Percentiles rank a stretch among this genome's conserved stretches.
phyloP scores from a whole-genome alignment of 2,329 filamentous ascomycete species.

The Hypoxylon sp. region DNA sequence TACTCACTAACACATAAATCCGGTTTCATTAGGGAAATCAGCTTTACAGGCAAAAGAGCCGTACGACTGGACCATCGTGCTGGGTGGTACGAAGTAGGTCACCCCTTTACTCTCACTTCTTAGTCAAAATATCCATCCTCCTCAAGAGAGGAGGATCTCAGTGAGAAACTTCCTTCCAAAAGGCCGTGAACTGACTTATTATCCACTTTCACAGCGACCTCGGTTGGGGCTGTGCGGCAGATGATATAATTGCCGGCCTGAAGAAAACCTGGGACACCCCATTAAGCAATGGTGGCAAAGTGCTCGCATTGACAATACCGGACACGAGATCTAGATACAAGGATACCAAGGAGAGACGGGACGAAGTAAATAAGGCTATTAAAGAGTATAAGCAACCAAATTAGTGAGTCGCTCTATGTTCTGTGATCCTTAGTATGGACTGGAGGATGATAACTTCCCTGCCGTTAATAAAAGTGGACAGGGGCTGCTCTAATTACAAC shows the following conservation, averaged over 20 bases:
- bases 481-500: neutral
- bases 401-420: conserved; percentile 62
- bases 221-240: conserved; percentile 55
- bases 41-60: conserved; percentile 26
- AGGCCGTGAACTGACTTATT: conserved; percentile 12
- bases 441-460: neutral
- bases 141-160: neutral
- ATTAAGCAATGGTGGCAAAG: conserved; percentile 65
- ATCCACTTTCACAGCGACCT: conserved; percentile 62
- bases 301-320: conserved; percentile 75
- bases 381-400: conserved; percentile 62
- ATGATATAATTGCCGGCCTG: conserved; percentile 65
- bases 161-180: neutral
- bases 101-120: neutral
- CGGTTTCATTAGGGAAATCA: conserved; percentile 22
- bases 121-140: neutral
- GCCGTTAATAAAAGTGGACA: neutral
- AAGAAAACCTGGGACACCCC: conserved; percentile 66
- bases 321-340: conserved; percentile 59
- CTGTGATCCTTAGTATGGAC: neutral
- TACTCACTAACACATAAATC: conserved; percentile 2
- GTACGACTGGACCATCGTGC: conserved; percentile 71
- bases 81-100: conserved; percentile 74
- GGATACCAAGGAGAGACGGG: conserved; percentile 56
- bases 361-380: conserved; percentile 68